phyloP scores from a whole-genome alignment of 768 basidiomycete genomes.

The Pisolithus marmoratus region DNA sequence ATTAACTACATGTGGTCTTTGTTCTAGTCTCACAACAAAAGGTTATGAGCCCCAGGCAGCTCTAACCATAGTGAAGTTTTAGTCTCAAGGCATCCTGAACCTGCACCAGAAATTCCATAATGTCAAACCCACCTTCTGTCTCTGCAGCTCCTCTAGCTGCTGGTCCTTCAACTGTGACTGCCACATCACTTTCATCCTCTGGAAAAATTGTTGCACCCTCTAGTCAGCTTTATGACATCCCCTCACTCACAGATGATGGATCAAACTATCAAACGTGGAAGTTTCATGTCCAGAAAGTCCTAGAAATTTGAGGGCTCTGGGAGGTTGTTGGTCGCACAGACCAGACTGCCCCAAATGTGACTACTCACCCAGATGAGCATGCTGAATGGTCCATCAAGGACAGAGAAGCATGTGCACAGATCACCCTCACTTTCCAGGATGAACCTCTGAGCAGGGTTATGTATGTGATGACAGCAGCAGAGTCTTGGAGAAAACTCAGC shows the following conservation, averaged over 20 bases:
- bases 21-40: too few relatives aligned
- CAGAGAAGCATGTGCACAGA: slow-evolving; percentile 16
- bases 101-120: too few relatives aligned
- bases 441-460: slow-evolving; percentile 18
- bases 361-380: not conserved
- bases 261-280: not conserved
- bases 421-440: slow-evolving; percentile 19
- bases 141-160: too few relatives aligned
- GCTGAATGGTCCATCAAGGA: slow-evolving; percentile 3
- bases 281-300: too few relatives aligned
- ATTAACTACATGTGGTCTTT: too few relatives aligned
- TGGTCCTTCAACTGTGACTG: too few relatives aligned
- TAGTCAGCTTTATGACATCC: slow-evolving; percentile 3
- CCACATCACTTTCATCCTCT: too few relatives aligned
- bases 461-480: slow-evolving; percentile 5
- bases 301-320: not conserved
- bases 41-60: too few relatives aligned
- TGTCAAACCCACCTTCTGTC: too few relatives aligned
- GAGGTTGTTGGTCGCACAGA: slow-evolving; percentile 1
- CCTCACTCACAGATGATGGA: slow-evolving; percentile 5
- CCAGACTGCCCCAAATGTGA: not conserved
- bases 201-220: not conserved
- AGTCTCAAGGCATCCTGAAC: too few relatives aligned
- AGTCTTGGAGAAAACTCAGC: slow-evolving; percentile 14
- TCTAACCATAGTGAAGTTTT: too few relatives aligned